Conservation (phyloP, 495 filamentous ascomycete genomes). For the Monascus purpureus region DNA sequence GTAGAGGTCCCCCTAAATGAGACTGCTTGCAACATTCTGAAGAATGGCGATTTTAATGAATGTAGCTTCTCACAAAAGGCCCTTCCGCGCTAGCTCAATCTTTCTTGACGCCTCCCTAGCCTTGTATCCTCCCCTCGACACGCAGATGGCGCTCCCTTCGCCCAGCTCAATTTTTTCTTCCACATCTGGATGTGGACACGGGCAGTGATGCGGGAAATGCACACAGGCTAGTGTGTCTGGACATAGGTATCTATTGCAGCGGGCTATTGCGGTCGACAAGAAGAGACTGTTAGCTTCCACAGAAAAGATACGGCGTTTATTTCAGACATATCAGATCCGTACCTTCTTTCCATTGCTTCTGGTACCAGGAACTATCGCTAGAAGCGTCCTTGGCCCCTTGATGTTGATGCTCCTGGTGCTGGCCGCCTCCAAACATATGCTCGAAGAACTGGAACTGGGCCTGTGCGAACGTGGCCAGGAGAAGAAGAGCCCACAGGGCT, state of each 20-base stretch:
- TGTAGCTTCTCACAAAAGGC: too few species aligned
- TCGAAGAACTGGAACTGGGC: conserved; percentile 88
- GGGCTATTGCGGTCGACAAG: conserved; percentile 27
- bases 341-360: conserved; percentile 53
- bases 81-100: conserved; percentile 72
- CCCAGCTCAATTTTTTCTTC: conserved; percentile 85
- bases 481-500: conserved; percentile 29
- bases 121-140: conserved; percentile 70
- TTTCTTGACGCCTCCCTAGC: conserved; percentile 60
- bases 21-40: neutral
- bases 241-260: conserved; percentile 84
- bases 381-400: conserved; percentile 59
- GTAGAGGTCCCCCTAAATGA: too few species aligned
- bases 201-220: conserved; percentile 86
- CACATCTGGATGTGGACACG: conserved; percentile 64
- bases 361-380: conserved; percentile 67
- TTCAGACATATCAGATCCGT: too few species aligned
- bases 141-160: conserved; percentile 67
- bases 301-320: conserved; percentile 1
- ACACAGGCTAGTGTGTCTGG: conserved; percentile 83
- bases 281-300: conserved; percentile 1
- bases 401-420: conserved; percentile 45
- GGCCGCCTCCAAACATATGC: conserved; percentile 56
- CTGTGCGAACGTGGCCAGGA: conserved; percentile 31
- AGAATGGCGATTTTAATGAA: neutral